phyloP scores from a whole-genome alignment of 345 rosid genomes.

The Acer yangbiense region DNA sequence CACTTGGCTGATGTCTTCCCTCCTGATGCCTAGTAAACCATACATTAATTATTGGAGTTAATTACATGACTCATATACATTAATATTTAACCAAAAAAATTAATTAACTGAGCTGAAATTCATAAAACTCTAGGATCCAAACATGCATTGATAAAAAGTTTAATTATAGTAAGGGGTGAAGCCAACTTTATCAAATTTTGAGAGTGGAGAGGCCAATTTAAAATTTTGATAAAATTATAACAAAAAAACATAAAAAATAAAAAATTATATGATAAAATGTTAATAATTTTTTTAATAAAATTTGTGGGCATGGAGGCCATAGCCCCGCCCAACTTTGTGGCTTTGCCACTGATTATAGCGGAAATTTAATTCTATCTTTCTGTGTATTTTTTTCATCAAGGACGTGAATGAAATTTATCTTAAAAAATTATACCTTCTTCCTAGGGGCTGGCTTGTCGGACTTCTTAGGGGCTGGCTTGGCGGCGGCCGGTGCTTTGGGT shows the following conservation, averaged over 20 bases:
- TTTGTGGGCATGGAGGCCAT: no score
- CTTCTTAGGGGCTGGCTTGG: slow-evolving; percentile 51
- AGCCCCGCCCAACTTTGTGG: no score
- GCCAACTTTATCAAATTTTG: no score
- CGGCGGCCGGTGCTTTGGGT: slow-evolving; percentile 39
- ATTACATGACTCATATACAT: neutral
- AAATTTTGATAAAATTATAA: no score
- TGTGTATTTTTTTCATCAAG: no score
- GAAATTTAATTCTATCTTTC: neutral
- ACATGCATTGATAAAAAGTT: no score
- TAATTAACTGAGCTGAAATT: neutral
- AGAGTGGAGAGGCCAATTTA: no score
- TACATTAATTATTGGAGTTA: neutral
- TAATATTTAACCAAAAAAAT: neutral
- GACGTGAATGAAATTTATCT: neutral
- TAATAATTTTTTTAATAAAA: no score
- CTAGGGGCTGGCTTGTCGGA: slow-evolving; percentile 51
- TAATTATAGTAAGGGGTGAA: no score
- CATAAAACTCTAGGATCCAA: neutral
- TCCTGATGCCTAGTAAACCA: slow-evolving; percentile 20
- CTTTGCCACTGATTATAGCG: neutral
- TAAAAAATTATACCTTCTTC: slow-evolving; percentile 45
- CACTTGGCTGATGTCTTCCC: slow-evolving; percentile 26
- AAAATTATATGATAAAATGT: no score
- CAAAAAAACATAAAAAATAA: no score